A percentile compares a stretch with the other conserved stretches of the same genome.
Conservation (phyloP, 2,329 filamentous ascomycete species). For the Hypocreales sp. region DNA sequence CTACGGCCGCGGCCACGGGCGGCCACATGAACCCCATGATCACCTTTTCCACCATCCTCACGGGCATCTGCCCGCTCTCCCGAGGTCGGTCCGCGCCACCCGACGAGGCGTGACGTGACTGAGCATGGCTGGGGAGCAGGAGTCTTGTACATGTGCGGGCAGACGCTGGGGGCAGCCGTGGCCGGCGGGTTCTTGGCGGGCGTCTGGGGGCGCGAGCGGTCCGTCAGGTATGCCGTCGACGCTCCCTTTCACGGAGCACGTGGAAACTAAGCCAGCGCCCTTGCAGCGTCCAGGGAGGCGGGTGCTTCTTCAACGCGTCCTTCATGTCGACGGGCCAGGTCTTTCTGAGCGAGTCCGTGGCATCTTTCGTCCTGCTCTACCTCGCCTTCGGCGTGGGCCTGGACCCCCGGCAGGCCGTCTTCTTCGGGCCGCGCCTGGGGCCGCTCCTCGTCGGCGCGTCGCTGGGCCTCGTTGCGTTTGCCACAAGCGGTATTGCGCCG, state of each 20-base stretch:
- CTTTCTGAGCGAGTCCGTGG: constrained; percentile 31
- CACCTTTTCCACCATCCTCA: constrained; percentile 34
- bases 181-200: constrained; percentile 20
- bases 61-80: constrained; percentile 30
- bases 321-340: constrained; percentile 21
- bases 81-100: constrained; percentile 12
- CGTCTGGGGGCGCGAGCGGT: constrained; percentile 17
- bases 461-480: constrained; percentile 19
- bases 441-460: constrained; percentile 30
- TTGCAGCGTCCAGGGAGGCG: constrained; percentile 16
- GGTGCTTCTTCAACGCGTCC: constrained; percentile 20
- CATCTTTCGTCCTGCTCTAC: constrained; percentile 15
- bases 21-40: constrained; percentile 38
- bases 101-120: too few relatives aligned
- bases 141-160: constrained; percentile 28
- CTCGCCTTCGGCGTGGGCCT: constrained; percentile 35
- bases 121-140: too few relatives aligned
- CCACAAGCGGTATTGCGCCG: constrained; percentile 19
- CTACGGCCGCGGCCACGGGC: constrained; percentile 29
- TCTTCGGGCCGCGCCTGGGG: constrained; percentile 31
- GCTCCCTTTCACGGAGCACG: too few relatives aligned
- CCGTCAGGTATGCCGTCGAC: constrained; percentile 14
- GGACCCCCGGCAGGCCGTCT: constrained; percentile 31
- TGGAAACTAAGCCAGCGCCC: too few relatives aligned
- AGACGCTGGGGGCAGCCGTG: constrained; percentile 26